Conservation (phyloP, 2,329 filamentous ascomycete species). For the Metarhizium guizhouense region DNA sequence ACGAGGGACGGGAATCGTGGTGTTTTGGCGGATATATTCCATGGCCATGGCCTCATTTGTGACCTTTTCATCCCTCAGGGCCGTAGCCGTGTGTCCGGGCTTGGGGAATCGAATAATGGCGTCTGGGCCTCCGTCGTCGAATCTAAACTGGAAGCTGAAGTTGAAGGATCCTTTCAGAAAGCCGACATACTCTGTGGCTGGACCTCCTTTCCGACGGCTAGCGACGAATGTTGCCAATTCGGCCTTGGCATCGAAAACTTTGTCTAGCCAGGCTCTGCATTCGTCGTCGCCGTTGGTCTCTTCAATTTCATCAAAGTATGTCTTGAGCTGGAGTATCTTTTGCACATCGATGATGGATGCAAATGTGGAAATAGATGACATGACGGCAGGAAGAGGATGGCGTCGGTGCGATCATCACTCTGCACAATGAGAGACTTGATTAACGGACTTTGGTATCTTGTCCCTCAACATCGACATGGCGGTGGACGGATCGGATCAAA, state of each 20-base stretch:
- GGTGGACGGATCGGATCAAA: too few relatives aligned
- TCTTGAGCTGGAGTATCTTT: not conserved
- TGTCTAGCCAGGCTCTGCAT: conserved; percentile 12
- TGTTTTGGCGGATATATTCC: conserved; percentile 18
- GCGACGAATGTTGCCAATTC: conserved; percentile 14
- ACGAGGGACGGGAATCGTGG: conserved; percentile 20
- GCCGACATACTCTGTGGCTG: conserved; percentile 11
- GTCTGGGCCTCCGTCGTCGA: conserved; percentile 11
- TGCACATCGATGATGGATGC: too few relatives aligned
- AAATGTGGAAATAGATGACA: too few relatives aligned
- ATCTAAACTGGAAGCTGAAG: conserved; percentile 15
- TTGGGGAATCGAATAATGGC: conserved; percentile 19
- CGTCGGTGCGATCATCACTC: too few relatives aligned
- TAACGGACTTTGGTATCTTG: too few relatives aligned
- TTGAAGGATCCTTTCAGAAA: conserved; percentile 21
- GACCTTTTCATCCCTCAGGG: conserved; percentile 22
- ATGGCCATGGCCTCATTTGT: conserved; percentile 18
- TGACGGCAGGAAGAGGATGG: too few relatives aligned
- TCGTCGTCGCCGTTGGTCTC: conserved; percentile 15
- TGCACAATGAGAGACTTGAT: too few relatives aligned
- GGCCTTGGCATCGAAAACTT: conserved; percentile 12
- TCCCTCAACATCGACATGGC: too few relatives aligned
- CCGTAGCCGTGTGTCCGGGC: conserved; percentile 13
- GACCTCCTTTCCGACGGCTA: conserved; percentile 9
- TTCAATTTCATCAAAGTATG: conserved; percentile 11